Conservation (phyloP, 495 filamentous ascomycete species). For the Penicillium coprophilum region DNA sequence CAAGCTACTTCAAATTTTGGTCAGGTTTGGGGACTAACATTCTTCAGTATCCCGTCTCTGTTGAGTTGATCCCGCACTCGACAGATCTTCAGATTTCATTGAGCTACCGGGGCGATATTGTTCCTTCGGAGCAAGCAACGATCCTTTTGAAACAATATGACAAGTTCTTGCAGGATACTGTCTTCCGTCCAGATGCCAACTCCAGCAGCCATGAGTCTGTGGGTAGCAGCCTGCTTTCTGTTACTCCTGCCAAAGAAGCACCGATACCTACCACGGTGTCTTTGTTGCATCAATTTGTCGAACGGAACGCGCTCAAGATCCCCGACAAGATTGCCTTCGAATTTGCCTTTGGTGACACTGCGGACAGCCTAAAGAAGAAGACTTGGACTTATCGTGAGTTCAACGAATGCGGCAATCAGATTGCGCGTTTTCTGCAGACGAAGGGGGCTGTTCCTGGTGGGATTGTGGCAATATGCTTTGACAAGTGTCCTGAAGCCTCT, state of each 20-base stretch:
- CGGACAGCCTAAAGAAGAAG: slow-evolving; percentile 33
- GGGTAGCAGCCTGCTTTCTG: slow-evolving; percentile 29
- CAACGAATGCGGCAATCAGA: slow-evolving; percentile 37
- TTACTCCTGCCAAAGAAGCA: slow-evolving; percentile 50
- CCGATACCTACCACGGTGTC: slow-evolving; percentile 23
- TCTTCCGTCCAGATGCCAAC: slow-evolving; percentile 27
- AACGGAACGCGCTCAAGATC: slow-evolving; percentile 33
- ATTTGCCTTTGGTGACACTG: slow-evolving; percentile 33
- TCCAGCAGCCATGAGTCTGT: slow-evolving; percentile 23
- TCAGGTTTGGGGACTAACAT: slow-evolving; percentile 9
- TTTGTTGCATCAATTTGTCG: slow-evolving; percentile 48
- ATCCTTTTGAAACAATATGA: slow-evolving; percentile 37
- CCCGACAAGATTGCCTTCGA: slow-evolving; percentile 45
- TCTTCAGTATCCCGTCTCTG: slow-evolving; percentile 61
- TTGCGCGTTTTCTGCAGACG: slow-evolving; percentile 39
- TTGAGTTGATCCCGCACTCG: slow-evolving; percentile 63
- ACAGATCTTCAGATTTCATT: slow-evolving; percentile 55
- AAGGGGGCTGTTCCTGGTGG: slow-evolving; percentile 31
- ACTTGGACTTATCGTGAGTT: slow-evolving; percentile 39
- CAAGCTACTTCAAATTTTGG: slow-evolving; percentile 17
- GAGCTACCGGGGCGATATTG: slow-evolving; percentile 57
- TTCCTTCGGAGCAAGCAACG: slow-evolving; percentile 62
- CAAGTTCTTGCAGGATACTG: slow-evolving; percentile 25
- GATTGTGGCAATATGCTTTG: slow-evolving; percentile 46
- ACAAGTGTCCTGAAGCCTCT: slow-evolving; percentile 43